A percentile compares a stretch with the other conserved stretches of the same genome.
Conservation (phyloP, 768 basidiomycete species). For the Bullera alba region DNA sequence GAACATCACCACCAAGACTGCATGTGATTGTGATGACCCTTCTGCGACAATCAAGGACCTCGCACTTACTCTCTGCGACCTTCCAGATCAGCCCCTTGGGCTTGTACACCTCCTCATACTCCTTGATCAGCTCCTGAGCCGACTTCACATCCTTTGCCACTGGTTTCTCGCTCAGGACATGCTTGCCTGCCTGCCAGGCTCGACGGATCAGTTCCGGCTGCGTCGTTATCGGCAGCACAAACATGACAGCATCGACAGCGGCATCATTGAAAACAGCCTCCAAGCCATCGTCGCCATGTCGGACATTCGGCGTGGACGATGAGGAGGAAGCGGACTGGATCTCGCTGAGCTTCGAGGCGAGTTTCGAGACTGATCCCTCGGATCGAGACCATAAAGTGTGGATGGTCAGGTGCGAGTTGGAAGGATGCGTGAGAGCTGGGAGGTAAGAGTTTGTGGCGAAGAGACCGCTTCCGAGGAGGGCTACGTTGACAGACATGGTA, state of each 20-base stretch:
- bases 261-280: constrained; percentile 55
- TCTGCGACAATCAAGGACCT: too few relatives aligned
- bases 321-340: constrained; percentile 49
- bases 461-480: constrained; percentile 71
- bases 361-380: constrained; percentile 51
- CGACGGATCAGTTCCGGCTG: constrained; percentile 65
- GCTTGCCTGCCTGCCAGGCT: constrained; percentile 60
- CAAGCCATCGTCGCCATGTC: constrained; percentile 32
- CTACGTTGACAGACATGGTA: constrained; percentile 51
- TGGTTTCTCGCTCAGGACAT: constrained; percentile 84
- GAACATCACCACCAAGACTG: too few relatives aligned
- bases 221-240: constrained; percentile 67
- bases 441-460: constrained; percentile 56
- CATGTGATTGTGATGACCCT: too few relatives aligned
- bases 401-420: constrained; percentile 50
- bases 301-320: constrained; percentile 49
- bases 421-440: constrained; percentile 55
- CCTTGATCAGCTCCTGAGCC: constrained; percentile 60
- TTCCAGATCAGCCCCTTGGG: constrained; percentile 68
- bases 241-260: constrained; percentile 66
- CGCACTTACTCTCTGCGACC: constrained; percentile 67
- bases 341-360: constrained; percentile 49
- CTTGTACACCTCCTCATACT: constrained; percentile 61
- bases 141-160: constrained; percentile 63
- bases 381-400: constrained; percentile 78